Base-by-base conservation (phyloP, 345 rosid species). In the Rubroshorea leprosula region DNA sequence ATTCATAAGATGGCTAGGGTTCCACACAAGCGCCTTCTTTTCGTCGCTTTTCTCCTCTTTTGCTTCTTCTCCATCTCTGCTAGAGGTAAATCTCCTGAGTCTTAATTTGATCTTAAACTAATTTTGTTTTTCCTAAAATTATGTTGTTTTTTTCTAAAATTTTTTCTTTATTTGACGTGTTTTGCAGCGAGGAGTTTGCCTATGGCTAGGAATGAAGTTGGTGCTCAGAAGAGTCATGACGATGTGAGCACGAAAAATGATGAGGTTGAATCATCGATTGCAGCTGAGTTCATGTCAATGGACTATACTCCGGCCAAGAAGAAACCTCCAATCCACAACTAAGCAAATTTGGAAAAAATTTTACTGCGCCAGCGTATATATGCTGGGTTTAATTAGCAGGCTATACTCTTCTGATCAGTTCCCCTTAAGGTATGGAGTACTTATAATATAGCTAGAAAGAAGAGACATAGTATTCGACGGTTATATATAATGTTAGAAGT, bases 301-400 rank as follows among this genome's bases (percentile, higher is more conserved):
- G 90, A 84, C 55, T 84, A 84, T 63, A 77, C 80, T 43, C 84
- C 84, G 1, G 85, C 85, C 0, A 77, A 61, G 59, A 79, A 67
- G 58, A 84, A 66, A 67, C 83, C 90, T 55, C 90, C 90, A 20
- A 81, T 81, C 49, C 90, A 84, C 61, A 84, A 84, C 61, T 77
- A 61, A 49, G 22, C 47, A 58, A 21, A 39, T 64, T 56, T 66
- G n/a, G n/a, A n/a, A n/a, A n/a, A n/a, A n/a, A n/a, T n/a, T n/a
- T n/a, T n/a, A n/a, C n/a, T n/a, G n/a, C n/a, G n/a, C n/a, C n/a
- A n/a, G n/a, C n/a, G n/a, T n/a, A n/a, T n/a, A n/a, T n/a, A n/a
- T n/a, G n/a, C n/a, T n/a, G n/a, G n/a, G n/a, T n/a, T n/a, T n/a
- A n/a, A n/a, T n/a, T n/a, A n/a, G n/a, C n/a, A n/a, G n/a, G n/a